Evolutionary conservation across 768 basidiomycete species (phyloP).

Genomic region (Clitopilus hobsonii): DNA sequence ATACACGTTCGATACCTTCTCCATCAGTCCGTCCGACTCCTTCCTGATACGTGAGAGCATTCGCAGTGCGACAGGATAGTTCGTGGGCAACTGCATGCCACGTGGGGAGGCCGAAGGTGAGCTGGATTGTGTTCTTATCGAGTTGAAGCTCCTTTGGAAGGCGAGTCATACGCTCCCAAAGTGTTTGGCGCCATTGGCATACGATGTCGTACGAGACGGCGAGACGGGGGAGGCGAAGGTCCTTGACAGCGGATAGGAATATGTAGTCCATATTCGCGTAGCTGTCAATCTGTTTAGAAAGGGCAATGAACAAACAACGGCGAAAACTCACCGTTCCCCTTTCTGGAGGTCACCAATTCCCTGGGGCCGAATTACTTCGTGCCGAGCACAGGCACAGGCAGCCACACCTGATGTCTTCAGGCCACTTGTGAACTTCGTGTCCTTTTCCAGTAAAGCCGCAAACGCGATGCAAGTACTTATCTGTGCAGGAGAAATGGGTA

Average conservation of each 20-base stretch:
- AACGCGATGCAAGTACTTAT: slow-evolving; percentile 24
- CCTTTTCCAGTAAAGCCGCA: slow-evolving; percentile 17
- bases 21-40: slow-evolving; percentile 22
- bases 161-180: slow-evolving; percentile 12
- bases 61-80: slow-evolving; percentile 11
- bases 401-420: slow-evolving; percentile 19
- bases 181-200: slow-evolving; percentile 22
- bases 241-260: slow-evolving; percentile 10
- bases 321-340: slow-evolving; percentile 23
- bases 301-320: background rate
- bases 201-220: slow-evolving; percentile 26
- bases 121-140: background rate
- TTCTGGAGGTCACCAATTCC: slow-evolving; percentile 25
- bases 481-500: slow-evolving; percentile 7
- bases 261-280: slow-evolving; percentile 20
- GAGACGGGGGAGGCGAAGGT: background rate
- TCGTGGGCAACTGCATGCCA: slow-evolving; percentile 21
- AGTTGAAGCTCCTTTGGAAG: slow-evolving; percentile 6
- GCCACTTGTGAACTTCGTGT: slow-evolving; percentile 16
- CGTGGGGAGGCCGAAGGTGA: slow-evolving; percentile 19
- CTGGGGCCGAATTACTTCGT: slow-evolving; percentile 16
- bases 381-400: slow-evolving; percentile 15
- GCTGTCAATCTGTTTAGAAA: slow-evolving; percentile 3
- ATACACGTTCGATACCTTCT: slow-evolving; percentile 30
- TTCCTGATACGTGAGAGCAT: slow-evolving; percentile 22